Evolutionary conservation across 495 filamentous ascomycete genomes (phyloP).

Genomic region (Cryomyces antarcticus): DNA sequence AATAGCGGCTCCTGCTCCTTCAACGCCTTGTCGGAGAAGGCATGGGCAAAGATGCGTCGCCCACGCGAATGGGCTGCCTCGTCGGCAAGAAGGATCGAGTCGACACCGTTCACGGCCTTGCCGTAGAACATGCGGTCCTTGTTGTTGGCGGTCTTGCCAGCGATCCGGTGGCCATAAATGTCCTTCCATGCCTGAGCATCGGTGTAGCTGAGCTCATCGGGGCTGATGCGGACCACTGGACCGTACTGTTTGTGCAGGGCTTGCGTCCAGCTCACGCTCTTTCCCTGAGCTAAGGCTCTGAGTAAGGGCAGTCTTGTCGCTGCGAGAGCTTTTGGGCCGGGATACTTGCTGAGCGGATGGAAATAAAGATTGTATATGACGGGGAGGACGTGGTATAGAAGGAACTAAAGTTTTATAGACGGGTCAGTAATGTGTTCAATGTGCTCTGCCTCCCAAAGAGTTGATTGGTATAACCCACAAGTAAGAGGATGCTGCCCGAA

Average conservation of each 20-base stretch:
- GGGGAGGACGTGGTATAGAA: background rate
- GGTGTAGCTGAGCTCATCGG: conserved; percentile 8
- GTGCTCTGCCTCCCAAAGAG: no score
- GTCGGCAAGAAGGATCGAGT: conserved; percentile 5
- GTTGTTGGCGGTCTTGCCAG: conserved; percentile 2
- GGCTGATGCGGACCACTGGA: conserved; percentile 7
- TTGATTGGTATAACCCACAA: no score
- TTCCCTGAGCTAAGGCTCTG: background rate
- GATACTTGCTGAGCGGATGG: conserved; percentile 1
- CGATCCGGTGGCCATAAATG: conserved; percentile 7
- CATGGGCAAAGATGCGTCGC: conserved; percentile 8
- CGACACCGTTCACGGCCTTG: background rate
- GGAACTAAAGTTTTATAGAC: no score
- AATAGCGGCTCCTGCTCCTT: conserved; percentile 11
- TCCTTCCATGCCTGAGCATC: conserved; percentile 9
- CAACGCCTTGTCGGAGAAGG: conserved; percentile 11
- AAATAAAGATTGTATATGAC: conserved; percentile 3
- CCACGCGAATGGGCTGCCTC: conserved; percentile 6
- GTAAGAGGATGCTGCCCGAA: background rate
- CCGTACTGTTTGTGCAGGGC: conserved; percentile 6
- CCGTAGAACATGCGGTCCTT: conserved; percentile 6
- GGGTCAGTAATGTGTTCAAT: no score
- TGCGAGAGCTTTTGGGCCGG: conserved; percentile 4
- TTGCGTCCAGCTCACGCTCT: background rate
- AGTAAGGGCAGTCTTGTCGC: background rate